Percentiles rank a stretch among this genome's conserved stretches.
phyloP scores from a whole-genome alignment of 1,284 basidiomycete species.

The Ganoderma sinense region DNA sequence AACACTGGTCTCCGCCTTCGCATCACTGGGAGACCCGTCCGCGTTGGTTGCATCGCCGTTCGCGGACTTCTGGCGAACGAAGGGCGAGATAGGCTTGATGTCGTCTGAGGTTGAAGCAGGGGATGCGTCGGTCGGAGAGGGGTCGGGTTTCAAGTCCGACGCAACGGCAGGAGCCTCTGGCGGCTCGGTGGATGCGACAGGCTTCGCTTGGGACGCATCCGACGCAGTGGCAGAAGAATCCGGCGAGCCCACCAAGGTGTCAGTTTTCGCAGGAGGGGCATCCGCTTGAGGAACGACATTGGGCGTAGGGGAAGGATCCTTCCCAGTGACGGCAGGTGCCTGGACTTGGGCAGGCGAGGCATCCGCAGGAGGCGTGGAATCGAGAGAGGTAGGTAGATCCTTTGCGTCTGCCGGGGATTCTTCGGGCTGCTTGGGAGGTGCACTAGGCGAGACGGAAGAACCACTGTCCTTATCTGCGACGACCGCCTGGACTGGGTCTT shows the following conservation, averaged over 20 bases:
- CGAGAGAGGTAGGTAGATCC: neutral
- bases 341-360: neutral
- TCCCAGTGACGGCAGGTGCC: neutral
- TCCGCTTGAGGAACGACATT: neutral
- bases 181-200: neutral
- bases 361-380: neutral
- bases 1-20: neutral
- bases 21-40: neutral
- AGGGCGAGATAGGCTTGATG: neutral
- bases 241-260: neutral
- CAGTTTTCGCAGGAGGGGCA: neutral
- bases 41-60: neutral
- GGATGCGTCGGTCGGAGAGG: neutral
- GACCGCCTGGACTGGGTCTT: neutral
- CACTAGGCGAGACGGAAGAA: neutral
- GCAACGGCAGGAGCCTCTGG: neutral
- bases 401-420: neutral
- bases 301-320: neutral
- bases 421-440: slow-evolving; percentile 10
- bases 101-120: neutral
- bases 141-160: neutral
- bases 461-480: neutral
- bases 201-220: neutral
- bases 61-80: neutral
- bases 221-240: neutral